A percentile compares a stretch with the other conserved stretches of the same genome.
Conservation (phyloP, 1,284 basidiomycete species). For the Ustilago cynodontis region DNA sequence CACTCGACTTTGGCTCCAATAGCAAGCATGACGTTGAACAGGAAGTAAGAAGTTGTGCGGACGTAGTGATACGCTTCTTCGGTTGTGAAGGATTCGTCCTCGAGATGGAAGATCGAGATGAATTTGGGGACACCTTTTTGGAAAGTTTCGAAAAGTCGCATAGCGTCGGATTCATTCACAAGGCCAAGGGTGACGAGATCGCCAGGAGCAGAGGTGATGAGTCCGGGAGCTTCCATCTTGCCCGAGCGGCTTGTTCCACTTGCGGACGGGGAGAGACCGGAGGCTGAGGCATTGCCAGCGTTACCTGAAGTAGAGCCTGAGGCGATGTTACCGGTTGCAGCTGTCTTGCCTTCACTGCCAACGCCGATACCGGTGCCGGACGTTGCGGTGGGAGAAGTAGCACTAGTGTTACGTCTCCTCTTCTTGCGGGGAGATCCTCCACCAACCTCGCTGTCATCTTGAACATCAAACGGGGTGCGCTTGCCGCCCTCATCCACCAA, state of each 20-base stretch:
- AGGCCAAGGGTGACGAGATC: slow-evolving; percentile 48
- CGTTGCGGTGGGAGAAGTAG: slow-evolving; percentile 15
- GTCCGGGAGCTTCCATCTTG: slow-evolving; percentile 50
- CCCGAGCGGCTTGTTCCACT: slow-evolving; percentile 24
- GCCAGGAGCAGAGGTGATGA: slow-evolving; percentile 27
- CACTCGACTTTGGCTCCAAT: slow-evolving; percentile 90
- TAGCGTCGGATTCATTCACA: slow-evolving; percentile 85
- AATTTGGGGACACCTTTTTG: slow-evolving; percentile 76
- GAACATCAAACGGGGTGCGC: slow-evolving; percentile 14
- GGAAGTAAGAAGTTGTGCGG: slow-evolving; percentile 90
- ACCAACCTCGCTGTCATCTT: slow-evolving; percentile 6
- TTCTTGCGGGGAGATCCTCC: slow-evolving; percentile 31
- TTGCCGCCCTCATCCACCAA: slow-evolving; percentile 37
- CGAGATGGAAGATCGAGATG: slow-evolving; percentile 93
- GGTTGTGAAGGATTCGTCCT: slow-evolving; percentile 90
- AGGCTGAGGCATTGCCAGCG: slow-evolving; percentile 1
- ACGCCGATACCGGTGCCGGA: not conserved
- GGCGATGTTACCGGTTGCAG: slow-evolving; percentile 2
- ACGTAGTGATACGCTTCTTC: slow-evolving; percentile 75
- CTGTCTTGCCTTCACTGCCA: slow-evolving; percentile 11
- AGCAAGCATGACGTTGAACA: slow-evolving; percentile 88
- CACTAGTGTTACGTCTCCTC: slow-evolving; percentile 22
- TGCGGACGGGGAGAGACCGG: slow-evolving; percentile 24
- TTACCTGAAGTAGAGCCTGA: slow-evolving; percentile 3
- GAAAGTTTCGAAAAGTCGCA: slow-evolving; percentile 62